Conservation (phyloP, 495 filamentous ascomycete genomes). For the Aspergillus incahuasiensis region DNA sequence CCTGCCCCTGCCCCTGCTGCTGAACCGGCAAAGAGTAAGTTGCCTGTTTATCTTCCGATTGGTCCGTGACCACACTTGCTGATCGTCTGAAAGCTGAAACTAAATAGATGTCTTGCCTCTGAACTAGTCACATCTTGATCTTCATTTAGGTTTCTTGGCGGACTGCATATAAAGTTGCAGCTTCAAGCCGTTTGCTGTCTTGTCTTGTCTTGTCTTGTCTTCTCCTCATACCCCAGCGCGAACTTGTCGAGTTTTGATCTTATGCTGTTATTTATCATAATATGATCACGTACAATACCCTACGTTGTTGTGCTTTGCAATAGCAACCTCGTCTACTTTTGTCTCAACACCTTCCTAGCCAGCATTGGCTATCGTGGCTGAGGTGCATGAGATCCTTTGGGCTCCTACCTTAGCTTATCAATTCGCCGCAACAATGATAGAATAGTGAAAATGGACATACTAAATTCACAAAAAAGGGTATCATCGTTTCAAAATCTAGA, state of each 20-base stretch:
- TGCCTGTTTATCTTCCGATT: neutral
- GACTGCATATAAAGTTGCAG: conserved; percentile 6
- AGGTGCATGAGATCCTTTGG: neutral
- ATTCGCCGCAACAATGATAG: conserved; percentile 1
- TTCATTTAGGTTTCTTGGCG: neutral
- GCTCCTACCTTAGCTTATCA: neutral
- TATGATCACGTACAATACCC: conserved; percentile 13
- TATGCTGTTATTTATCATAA: conserved; percentile 4
- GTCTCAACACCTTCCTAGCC: neutral
- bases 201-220: neutral
- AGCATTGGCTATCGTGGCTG: neutral
- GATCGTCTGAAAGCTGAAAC: conserved; percentile 1
- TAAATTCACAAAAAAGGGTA: conserved; percentile 17
- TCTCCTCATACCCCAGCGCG: conserved; percentile 21
- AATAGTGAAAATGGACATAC: neutral
- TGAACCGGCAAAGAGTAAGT: conserved; percentile 20
- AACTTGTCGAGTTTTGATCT: conserved; percentile 9
- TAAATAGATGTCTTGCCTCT: conserved; percentile 9
- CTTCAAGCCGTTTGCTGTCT: neutral
- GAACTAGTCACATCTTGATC: conserved; percentile 2
- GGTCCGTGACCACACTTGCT: neutral
- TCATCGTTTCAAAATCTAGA: conserved; percentile 14
- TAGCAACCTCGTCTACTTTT: neutral
- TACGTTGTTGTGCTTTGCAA: conserved; percentile 2
- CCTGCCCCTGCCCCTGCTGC: conserved; percentile 4